A percentile compares a stretch with the other conserved stretches of the same genome.
Evolutionary conservation across 352 stramenopile genomes (phyloP).

Genomic region (Phytopythium montanum): DNA sequence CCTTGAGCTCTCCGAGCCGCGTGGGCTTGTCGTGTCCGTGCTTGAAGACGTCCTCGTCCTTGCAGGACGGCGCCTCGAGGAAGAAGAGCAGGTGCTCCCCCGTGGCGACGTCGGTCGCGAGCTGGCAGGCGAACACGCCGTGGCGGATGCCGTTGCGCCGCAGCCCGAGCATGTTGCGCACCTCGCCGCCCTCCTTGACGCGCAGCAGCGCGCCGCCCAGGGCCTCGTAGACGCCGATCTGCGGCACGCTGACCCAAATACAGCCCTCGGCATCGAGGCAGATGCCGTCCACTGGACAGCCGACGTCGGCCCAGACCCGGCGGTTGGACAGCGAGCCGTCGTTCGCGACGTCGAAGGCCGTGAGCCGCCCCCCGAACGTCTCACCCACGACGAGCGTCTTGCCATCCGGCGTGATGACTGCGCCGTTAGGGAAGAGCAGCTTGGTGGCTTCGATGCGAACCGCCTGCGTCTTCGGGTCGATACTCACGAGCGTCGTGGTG

Average conservation of each 20-base stretch:
- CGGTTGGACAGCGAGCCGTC: conserved; percentile 45
- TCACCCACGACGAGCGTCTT: conserved; percentile 65
- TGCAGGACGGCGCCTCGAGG: conserved; percentile 32
- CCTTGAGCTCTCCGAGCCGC: conserved; percentile 37
- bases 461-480: conserved; percentile 31
- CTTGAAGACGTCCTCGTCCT: conserved; percentile 34
- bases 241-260: conserved; percentile 49
- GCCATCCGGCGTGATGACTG: conserved; percentile 56
- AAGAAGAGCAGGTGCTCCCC: conserved; percentile 49
- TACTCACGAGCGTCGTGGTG: conserved; percentile 55
- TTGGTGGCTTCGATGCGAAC: conserved; percentile 49
- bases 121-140: conserved; percentile 48
- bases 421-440: conserved; percentile 58
- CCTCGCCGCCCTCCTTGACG: conserved; percentile 47
- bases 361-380: conserved; percentile 38
- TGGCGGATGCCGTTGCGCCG: conserved; percentile 46
- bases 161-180: conserved; percentile 49
- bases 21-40: conserved; percentile 19
- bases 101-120: conserved; percentile 38
- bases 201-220: conserved; percentile 43
- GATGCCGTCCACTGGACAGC: conserved; percentile 48
- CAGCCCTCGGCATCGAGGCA: conserved; percentile 61
- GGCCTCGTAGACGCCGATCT: conserved; percentile 38
- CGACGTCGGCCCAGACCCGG: conserved; percentile 49
- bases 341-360: conserved; percentile 44